A percentile compares a stretch with the other conserved stretches of the same genome.
These are phyloP conservation scores for Pichia insulana DNA, from an alignment of 805 yeast species.

Conservation along the genomic window DNA sequence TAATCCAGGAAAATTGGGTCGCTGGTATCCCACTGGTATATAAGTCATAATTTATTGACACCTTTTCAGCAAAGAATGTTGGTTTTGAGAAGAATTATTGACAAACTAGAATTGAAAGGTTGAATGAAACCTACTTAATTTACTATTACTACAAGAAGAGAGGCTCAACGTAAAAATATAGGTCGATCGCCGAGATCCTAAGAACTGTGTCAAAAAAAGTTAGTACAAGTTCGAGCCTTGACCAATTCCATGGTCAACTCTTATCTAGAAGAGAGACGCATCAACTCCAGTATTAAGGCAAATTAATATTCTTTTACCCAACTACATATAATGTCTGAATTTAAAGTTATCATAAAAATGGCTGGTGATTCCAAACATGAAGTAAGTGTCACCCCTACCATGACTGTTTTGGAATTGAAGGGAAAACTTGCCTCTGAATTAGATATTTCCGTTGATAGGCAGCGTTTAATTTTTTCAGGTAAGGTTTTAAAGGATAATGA, in stretches of 20 bases:
- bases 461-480: slow-evolving; percentile 88
- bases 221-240: too few relatives aligned
- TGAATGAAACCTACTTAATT: too few relatives aligned
- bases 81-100: background rate
- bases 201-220: too few relatives aligned
- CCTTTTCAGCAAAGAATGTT: background rate
- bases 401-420: slow-evolving; percentile 64
- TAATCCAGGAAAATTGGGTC: slow-evolving; percentile 77
- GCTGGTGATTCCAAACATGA: slow-evolving; percentile 79
- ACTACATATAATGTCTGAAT: slow-evolving; percentile 11
- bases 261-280: too few relatives aligned
- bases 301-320: too few relatives aligned
- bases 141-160: too few relatives aligned
- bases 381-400: slow-evolving; percentile 42
- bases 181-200: too few relatives aligned
- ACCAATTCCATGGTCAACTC: too few relatives aligned
- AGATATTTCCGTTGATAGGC: slow-evolving; percentile 67
- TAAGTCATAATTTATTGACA: too few relatives aligned
- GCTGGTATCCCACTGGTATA: slow-evolving; percentile 70
- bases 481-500: slow-evolving; percentile 84
- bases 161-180: background rate
- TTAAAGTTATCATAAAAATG: slow-evolving; percentile 18
- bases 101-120: background rate
- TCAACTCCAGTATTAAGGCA: too few relatives aligned
- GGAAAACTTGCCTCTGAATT: slow-evolving; percentile 49